Evolutionary conservation across 2,329 filamentous ascomycete species (phyloP).

Genomic region (Achaetomium macrosporum): DNA sequence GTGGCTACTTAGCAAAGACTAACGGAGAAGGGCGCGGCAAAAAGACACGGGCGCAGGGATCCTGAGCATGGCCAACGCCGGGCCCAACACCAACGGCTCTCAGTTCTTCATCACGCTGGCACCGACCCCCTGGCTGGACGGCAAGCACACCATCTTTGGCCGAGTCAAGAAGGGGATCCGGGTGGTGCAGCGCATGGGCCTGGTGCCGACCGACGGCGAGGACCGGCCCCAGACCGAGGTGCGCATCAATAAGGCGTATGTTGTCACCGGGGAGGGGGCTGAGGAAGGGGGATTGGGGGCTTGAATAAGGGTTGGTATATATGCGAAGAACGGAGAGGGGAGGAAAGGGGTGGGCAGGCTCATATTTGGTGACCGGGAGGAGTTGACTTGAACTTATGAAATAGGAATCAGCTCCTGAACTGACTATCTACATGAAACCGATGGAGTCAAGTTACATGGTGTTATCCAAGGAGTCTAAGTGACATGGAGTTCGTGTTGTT

Average conservation of each 20-base stretch:
- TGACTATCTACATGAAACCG: too few species aligned
- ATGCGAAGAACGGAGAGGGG: neutral
- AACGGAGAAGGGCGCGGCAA: too few species aligned
- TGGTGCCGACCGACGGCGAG: constrained; percentile 75
- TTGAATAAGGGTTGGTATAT: neutral
- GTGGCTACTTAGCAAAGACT: too few species aligned
- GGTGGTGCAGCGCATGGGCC: constrained; percentile 79
- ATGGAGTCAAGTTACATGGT: too few species aligned
- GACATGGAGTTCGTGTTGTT: too few species aligned
- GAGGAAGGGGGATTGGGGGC: neutral
- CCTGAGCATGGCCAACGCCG: constrained; percentile 94
- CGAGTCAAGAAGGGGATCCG: constrained; percentile 77
- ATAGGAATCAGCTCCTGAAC: too few species aligned
- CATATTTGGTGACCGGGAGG: too few species aligned
- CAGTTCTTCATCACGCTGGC: constrained; percentile 97
- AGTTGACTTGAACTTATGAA: too few species aligned
- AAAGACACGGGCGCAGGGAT: constrained; percentile 78
- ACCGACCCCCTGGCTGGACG: constrained; percentile 92
- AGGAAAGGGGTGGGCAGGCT: too few species aligned
- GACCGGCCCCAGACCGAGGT: constrained; percentile 79
- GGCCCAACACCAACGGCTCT: constrained; percentile 86
- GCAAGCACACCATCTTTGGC: constrained; percentile 96
- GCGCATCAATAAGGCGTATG: constrained; percentile 66
- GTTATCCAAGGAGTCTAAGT: too few species aligned
- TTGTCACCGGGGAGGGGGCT: constrained; percentile 31